Conservation (phyloP, 495 filamentous ascomycete genomes). For the Neurospora sp. region DNA sequence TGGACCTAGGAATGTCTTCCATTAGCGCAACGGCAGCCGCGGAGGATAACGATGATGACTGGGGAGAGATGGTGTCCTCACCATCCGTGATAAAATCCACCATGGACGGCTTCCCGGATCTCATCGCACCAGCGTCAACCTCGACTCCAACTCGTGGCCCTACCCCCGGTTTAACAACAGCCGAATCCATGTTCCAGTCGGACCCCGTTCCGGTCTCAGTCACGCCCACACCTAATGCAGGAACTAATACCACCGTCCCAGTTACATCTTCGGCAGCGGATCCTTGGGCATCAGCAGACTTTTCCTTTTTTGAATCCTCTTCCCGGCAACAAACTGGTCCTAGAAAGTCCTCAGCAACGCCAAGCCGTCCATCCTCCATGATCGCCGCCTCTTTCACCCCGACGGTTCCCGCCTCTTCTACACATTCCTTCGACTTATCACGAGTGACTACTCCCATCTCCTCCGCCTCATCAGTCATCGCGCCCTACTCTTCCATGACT, state of each 20-base stretch:
- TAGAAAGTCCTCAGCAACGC: neutral
- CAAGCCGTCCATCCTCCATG: neutral
- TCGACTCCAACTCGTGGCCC: neutral
- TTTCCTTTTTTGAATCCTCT: constrained; percentile 28
- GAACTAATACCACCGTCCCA: neutral
- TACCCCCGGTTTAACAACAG: neutral
- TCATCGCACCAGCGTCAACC: neutral
- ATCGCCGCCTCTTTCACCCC: neutral
- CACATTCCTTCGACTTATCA: neutral
- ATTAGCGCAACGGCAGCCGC: neutral
- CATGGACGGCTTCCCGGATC: neutral
- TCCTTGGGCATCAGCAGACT: constrained; percentile 27
- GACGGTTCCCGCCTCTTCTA: constrained; percentile 1
- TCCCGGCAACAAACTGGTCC: neutral
- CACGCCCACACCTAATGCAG: neutral
- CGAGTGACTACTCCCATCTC: constrained; percentile 9
- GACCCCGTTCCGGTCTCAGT: neutral
- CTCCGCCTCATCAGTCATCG: constrained; percentile 1
- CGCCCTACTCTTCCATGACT: neutral
- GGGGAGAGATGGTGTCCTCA: constrained; percentile 47
- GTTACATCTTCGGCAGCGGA: constrained; percentile 1
- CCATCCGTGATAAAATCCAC: constrained; percentile 18
- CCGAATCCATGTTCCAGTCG: neutral
- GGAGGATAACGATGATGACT: constrained; percentile 39
- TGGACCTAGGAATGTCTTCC: neutral